These are phyloP conservation scores for Harringtonia lauricola DNA, from an alignment of 2,329 filamentous ascomycete genomes.

Conservation along the genomic window DNA sequence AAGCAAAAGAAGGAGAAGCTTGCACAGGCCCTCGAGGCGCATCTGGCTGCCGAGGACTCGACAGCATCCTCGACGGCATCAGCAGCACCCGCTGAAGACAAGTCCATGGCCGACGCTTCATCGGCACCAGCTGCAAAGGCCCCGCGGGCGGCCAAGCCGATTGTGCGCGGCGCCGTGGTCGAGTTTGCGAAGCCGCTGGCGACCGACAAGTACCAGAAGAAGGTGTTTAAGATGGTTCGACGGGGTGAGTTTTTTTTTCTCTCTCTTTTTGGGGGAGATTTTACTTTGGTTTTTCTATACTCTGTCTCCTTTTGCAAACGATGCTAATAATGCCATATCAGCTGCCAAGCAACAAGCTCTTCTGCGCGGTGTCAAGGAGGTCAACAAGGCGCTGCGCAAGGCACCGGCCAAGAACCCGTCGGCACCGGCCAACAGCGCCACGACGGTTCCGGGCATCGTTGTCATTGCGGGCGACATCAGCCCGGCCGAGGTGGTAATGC, in stretches of 20 bases:
- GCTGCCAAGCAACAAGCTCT: slow-evolving; percentile 92
- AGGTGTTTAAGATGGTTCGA: slow-evolving; percentile 54
- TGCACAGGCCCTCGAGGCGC: slow-evolving; percentile 52
- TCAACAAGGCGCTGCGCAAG: slow-evolving; percentile 96
- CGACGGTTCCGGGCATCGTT: slow-evolving; percentile 61
- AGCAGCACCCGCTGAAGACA: slow-evolving; percentile 21
- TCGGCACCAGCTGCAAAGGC: slow-evolving; percentile 30
- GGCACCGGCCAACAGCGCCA: slow-evolving; percentile 26
- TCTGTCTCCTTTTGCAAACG: neutral
- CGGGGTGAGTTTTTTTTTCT: slow-evolving; percentile 34
- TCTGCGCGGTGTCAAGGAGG: slow-evolving; percentile 97
- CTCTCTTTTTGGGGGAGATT: neutral
- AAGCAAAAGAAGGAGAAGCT: slow-evolving; percentile 67
- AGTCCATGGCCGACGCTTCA: slow-evolving; percentile 33
- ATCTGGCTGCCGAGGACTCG: slow-evolving; percentile 41
- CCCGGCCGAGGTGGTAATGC: slow-evolving; percentile 96
- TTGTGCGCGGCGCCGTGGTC: slow-evolving; percentile 45
- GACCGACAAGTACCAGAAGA: slow-evolving; percentile 64
- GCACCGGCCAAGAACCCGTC: slow-evolving; percentile 60
- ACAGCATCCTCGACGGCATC: slow-evolving; percentile 18
- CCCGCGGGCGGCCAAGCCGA: slow-evolving; percentile 12
- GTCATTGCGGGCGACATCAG: slow-evolving; percentile 96
- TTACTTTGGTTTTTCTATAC: neutral
- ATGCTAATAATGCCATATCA: slow-evolving; percentile 28
- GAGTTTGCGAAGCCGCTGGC: slow-evolving; percentile 76